These are phyloP conservation scores for Microdochium bolleyi DNA, from an alignment of 2,329 filamentous ascomycete genomes.

Conservation along the genomic window DNA sequence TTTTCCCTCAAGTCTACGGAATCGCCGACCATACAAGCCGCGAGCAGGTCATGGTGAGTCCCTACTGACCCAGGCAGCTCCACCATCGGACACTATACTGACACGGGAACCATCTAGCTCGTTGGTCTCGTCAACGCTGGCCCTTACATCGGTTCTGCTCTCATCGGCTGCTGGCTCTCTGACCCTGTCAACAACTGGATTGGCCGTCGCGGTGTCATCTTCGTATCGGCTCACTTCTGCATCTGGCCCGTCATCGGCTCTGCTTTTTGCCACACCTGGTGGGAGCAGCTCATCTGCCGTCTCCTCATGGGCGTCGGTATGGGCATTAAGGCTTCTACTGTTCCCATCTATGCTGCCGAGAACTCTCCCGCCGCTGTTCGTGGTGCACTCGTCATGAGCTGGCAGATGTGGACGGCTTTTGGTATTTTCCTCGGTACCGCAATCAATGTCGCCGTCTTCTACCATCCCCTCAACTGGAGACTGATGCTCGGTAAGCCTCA, in stretches of 20 bases:
- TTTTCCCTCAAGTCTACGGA: slow-evolving; percentile 46
- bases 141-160: slow-evolving; percentile 36
- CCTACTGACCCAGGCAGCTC: too few relatives aligned
- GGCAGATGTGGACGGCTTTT: slow-evolving; percentile 62
- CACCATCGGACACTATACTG: too few relatives aligned
- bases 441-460: slow-evolving; percentile 45
- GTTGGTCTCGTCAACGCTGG: slow-evolving; percentile 49
- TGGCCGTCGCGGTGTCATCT: slow-evolving; percentile 61
- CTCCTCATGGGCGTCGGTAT: slow-evolving; percentile 72
- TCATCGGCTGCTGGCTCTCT: slow-evolving; percentile 47
- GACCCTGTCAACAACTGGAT: slow-evolving; percentile 54
- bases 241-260: slow-evolving; percentile 63
- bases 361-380: slow-evolving; percentile 62
- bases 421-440: slow-evolving; percentile 55
- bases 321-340: slow-evolving; percentile 63
- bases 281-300: slow-evolving; percentile 61
- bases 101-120: too few relatives aligned
- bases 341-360: slow-evolving; percentile 72
- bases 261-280: slow-evolving; percentile 65
- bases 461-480: slow-evolving; percentile 24
- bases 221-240: slow-evolving; percentile 66
- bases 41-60: slow-evolving; percentile 18
- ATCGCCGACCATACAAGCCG: slow-evolving; percentile 26
- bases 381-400: slow-evolving; percentile 75
- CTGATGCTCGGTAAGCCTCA: slow-evolving; percentile 22